phyloP scores from a whole-genome alignment of 768 basidiomycete species.

The Boletus tylopilopsis region DNA sequence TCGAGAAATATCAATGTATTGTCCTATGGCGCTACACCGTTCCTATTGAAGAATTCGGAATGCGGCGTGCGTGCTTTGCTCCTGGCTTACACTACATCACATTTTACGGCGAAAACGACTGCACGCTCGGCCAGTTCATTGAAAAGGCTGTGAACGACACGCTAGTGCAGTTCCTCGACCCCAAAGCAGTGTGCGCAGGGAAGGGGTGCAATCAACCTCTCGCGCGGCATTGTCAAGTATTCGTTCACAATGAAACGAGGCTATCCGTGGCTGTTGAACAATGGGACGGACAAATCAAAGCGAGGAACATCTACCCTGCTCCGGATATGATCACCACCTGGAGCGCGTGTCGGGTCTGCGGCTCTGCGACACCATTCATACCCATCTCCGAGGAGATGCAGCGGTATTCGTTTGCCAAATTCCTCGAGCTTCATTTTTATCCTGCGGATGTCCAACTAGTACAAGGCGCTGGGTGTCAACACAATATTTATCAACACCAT shows the following conservation, averaged over 20 bases:
- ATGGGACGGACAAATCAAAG: slow-evolving; percentile 76
- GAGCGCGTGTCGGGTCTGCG: slow-evolving; percentile 81
- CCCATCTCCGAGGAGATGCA: slow-evolving; percentile 90
- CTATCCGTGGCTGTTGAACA: slow-evolving; percentile 85
- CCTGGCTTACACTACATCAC: slow-evolving; percentile 70
- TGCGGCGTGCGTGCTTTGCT: slow-evolving; percentile 72
- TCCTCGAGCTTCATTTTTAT: slow-evolving; percentile 94
- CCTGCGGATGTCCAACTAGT: slow-evolving; percentile 81
- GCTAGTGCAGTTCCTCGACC: slow-evolving; percentile 64
- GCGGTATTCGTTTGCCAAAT: slow-evolving; percentile 92
- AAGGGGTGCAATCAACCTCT: slow-evolving; percentile 83
- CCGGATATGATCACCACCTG: slow-evolving; percentile 86
- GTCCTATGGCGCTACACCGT: slow-evolving; percentile 75
- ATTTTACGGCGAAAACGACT: slow-evolving; percentile 92
- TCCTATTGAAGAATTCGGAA: slow-evolving; percentile 65
- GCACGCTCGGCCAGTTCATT: slow-evolving; percentile 90
- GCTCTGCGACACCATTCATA: slow-evolving; percentile 80
- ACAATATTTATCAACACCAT: slow-evolving; percentile 93
- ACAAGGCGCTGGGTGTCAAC: slow-evolving; percentile 86
- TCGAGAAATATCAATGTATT: slow-evolving; percentile 92
- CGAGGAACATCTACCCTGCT: slow-evolving; percentile 50
- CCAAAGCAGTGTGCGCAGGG: slow-evolving; percentile 73
- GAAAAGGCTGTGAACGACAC: slow-evolving; percentile 73
- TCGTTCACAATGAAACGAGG: slow-evolving; percentile 82
- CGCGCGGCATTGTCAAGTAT: slow-evolving; percentile 84